phyloP scores from a whole-genome alignment of 106 monocot genomes.

The Xerophyta viscosa region DNA sequence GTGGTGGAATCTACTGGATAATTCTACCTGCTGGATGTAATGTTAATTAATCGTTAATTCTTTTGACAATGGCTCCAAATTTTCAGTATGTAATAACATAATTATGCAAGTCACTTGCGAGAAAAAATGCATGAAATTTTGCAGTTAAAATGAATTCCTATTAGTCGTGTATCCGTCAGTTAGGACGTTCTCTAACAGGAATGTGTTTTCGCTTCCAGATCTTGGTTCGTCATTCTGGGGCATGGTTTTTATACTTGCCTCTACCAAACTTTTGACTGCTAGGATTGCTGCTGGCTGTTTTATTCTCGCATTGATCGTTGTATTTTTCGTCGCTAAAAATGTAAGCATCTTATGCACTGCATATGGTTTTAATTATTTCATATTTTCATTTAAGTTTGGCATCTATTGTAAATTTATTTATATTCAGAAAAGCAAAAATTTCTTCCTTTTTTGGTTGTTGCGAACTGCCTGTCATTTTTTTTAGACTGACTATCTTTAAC shows the following conservation, averaged over 20 bases:
- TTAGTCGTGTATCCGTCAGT: no score
- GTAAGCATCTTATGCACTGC: slow-evolving; percentile 27
- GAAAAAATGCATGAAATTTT: no score
- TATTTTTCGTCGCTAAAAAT: slow-evolving; percentile 92
- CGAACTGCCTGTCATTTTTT: no score
- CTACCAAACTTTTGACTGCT: slow-evolving; percentile 24
- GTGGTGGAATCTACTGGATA: slow-evolving; percentile 90
- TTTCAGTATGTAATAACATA: no score
- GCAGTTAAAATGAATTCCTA: no score
- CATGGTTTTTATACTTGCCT: slow-evolving; percentile 78
- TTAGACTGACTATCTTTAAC: neutral
- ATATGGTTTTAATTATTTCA: no score
- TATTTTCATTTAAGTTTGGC: no score
- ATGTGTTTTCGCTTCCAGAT: slow-evolving; percentile 49
- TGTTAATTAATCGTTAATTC: slow-evolving; percentile 4
- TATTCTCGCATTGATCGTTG: slow-evolving; percentile 71
- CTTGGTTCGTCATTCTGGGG: slow-evolving; percentile 99
- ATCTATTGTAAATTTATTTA: no score
- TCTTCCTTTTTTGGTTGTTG: no score
- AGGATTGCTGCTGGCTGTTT: slow-evolving; percentile 48
- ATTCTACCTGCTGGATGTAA: slow-evolving; percentile 99
- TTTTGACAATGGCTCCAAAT: neutral
- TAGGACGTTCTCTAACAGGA: no score
- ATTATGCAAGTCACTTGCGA: no score
- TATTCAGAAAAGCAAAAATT: no score